These are phyloP conservation scores for Cryptosporidium ubiquitum DNA, from an alignment of 169 alveolate species.

Conservation along the genomic window DNA sequence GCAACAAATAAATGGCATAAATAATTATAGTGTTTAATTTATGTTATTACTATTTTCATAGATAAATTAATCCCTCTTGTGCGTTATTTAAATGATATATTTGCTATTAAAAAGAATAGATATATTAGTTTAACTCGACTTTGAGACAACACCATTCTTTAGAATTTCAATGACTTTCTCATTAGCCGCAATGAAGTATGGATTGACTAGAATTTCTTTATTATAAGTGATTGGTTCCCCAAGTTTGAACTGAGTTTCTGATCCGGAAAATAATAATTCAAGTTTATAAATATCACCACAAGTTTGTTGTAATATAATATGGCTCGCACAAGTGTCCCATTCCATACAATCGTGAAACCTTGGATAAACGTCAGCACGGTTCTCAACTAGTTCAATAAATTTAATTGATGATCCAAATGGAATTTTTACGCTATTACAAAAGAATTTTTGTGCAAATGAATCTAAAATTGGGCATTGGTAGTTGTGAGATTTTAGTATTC, in stretches of 20 bases:
- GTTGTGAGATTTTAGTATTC: conserved; percentile 39
- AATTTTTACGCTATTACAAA: neutral
- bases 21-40: neutral
- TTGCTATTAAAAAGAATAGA: neutral
- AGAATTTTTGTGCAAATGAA: neutral
- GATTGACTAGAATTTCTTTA: conserved; percentile 69
- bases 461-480: conserved; percentile 16
- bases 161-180: neutral
- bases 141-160: neutral
- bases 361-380: conserved; percentile 76
- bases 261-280: conserved; percentile 14
- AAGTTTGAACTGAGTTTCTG: conserved; percentile 18
- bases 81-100: neutral
- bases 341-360: conserved; percentile 77
- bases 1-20: conserved; percentile 39
- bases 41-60: neutral
- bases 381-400: conserved; percentile 74
- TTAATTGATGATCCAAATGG: conserved; percentile 76
- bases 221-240: conserved; percentile 75
- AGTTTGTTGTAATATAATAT: conserved; percentile 63
- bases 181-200: conserved; percentile 72
- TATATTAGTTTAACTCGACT: neutral
- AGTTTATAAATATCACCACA: conserved; percentile 74
- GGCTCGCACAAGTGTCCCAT: conserved; percentile 82
- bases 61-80: neutral